Base-by-base conservation (phyloP, 352 stramenopile genomes). In the Phytopythium aichiense region DNA sequence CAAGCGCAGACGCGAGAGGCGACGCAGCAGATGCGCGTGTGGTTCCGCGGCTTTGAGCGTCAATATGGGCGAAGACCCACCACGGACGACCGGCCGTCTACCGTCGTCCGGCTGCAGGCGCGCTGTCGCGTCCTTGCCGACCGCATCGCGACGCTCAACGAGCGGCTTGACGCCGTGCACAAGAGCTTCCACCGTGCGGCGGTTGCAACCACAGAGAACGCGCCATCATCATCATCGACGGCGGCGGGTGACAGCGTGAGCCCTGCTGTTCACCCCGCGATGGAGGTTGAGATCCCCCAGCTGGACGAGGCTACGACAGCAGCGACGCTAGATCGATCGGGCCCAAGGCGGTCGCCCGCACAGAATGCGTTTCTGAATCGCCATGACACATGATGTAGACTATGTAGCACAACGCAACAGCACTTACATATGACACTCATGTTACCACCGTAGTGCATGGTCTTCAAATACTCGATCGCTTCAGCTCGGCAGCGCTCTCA, bases 361-460 rank as follows among this genome's bases (percentile, higher is more conserved):
- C 80, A 89, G 58, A 81, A 89, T 30, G 80, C 76, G 16, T 89
- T 89, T 42, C 43, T 89, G 35, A 77, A 80, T 56, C 67, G 74
- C 3, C 53, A 58, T n/a, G 4, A 6, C 23, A 30, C 35, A 13
- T 22, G 25, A 6, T 20, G 7, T 25, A 12, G 4, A 23, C 16
- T 20, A 25, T 13, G 15, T 15, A 55, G 23, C 7, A 18, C 49
- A 55, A 55, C 46, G 46, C 8, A 13, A 5, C 30, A 20, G 15
- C 48, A 54, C 48, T 35, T 54, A 54, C 25, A 37, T 6, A 12
- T 6, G 25, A 31, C 18, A 13, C 16, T 57, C 51, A 31, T 58
- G 33, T 54, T 58, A 37, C 33, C 38, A 58, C 9, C 46, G 38
- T 11, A 23, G 23, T 37, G 37, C 37, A 25, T n/a, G 35, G 37